Evolutionary conservation across 2,329 filamentous ascomycete species (phyloP), one percentile per base, ranked within the genome.

Genomic region (Dactylellina sp.): DNA sequence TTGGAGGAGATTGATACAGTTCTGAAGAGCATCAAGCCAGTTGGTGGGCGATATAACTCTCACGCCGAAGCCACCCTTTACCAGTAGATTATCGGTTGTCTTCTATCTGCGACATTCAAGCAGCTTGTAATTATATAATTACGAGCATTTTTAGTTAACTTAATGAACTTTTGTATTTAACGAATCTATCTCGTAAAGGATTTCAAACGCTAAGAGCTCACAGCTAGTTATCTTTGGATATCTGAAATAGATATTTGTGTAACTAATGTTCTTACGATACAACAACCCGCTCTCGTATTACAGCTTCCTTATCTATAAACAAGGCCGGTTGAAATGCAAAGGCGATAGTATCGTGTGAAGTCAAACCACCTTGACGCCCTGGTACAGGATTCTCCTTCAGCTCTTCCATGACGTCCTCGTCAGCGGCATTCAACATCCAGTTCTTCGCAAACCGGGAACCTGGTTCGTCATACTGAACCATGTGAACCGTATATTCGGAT

Each of bases 1-100:
- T 78, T 87, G 79, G 78, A 77, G 4, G 82, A 84, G 75, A 85
- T 89, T 55, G 84, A 87, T 53, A 77, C 78, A 14, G 83, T 86
- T 7, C 77, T 88, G 22, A 81, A 79, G 7, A 82, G 81, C 62
- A 85, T 87, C 76, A 81, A 83, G 49, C 78, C 84, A 6, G 80
- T 80, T 1, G 87, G 87, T 1, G 79, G 75, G 0, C 81, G 87
- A 35, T 88, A 88, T 77, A 81, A 82, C 7, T 79, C 79, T 6
- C 65, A 75, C 7, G 47, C 79, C 9, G 66, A 70, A 56, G 12
- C 3, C 2, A 22, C 24, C 2, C 46, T 78, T 42, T 72, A 66
- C 28, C 46, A 53, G 16, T 74, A 59, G 46, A 42, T 14, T 24
- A 25, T 12, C 18, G 16, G 25, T 40, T 16, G 46, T 28, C 12